Base-by-base conservation (phyloP, 495 filamentous ascomycete species). In the Annulohypoxylon maeteangense region DNA sequence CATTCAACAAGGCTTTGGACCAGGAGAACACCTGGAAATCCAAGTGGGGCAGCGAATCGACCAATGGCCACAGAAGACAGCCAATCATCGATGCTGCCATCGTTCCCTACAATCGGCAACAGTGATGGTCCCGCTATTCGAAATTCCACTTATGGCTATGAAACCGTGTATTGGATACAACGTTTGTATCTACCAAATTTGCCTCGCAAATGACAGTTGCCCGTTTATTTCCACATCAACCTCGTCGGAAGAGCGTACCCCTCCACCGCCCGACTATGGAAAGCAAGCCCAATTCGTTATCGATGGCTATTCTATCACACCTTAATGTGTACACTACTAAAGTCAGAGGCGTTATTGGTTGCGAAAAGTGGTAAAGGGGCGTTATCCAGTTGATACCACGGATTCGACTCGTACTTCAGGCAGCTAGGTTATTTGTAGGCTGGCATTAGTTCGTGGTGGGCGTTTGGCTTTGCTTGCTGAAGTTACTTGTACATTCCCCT, bases 11-110 rank as follows among this genome's bases (percentile, higher is more conserved):
- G 32, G 89, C 92, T 2, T 79, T 89, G 12, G 76, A 81, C 8
- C 79, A 81, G 20, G 92, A 96, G 73, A 78, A 76, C 47, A 78
- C 84, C 48, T 97, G 94, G 94, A 93, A 92, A 79, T 78, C 76
- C 14, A 85, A 79, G 27, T 95, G 92, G 92, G 84, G 84, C 32
- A 84, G 84, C 2, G 93, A 96, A 76, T 79, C 76, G 5, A 69
- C 78, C 4, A 85, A 87, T 55, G 77, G 70, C 7, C 78, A 78
- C 36, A 78, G 85, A 54, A 72, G 79, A 50, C 74, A 77, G 32
- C 85, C 84, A 5, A 79, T 83, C 38, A 84, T 88, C 56, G 86
- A 88, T 64, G 87, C 87, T 75, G 85, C 84, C n/a, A 81, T 86
- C 54, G 83, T 86, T 56, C 83, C 83, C 6, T 86, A 84, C 63